Evolutionary conservation across 2,329 filamentous ascomycete species (phyloP).

Genomic region (Chaetomiaceae sp.): DNA sequence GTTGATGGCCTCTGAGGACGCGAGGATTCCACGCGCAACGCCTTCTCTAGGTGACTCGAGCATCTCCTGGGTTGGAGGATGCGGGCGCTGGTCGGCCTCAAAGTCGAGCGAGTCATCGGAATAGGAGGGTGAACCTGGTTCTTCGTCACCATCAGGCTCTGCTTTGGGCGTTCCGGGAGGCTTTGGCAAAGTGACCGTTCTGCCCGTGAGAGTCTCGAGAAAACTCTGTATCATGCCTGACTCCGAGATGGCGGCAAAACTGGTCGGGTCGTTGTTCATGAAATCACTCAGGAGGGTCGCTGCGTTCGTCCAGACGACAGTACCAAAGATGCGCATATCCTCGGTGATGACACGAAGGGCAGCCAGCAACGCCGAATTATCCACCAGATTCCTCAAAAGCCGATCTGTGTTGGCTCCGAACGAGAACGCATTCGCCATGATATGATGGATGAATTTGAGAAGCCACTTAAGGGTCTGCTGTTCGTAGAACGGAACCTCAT

Average conservation of each 20-base stretch:
- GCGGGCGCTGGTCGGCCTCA: constrained; percentile 38
- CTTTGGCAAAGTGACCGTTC: constrained; percentile 36
- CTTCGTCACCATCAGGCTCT: constrained; percentile 29
- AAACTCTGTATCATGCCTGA: constrained; percentile 84
- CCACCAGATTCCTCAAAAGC: constrained; percentile 84
- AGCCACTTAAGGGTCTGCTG: constrained; percentile 91
- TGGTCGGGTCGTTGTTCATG: constrained; percentile 97
- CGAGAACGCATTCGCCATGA: constrained; percentile 71
- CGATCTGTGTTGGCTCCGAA: constrained; percentile 80
- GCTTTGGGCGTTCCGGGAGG: constrained; percentile 27
- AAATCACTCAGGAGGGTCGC: constrained; percentile 91
- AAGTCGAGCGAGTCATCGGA: constrained; percentile 35
- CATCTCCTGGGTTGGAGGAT: constrained; percentile 47
- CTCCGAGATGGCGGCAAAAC: constrained; percentile 91
- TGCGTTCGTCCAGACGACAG: constrained; percentile 91
- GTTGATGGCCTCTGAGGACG: constrained; percentile 82
- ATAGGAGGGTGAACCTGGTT: constrained; percentile 33
- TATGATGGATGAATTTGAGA: constrained; percentile 92
- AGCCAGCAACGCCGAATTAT: constrained; percentile 76
- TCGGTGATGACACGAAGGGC: constrained; percentile 77
- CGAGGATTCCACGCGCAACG: constrained; percentile 67
- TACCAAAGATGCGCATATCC: constrained; percentile 74
- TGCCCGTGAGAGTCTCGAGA: constrained; percentile 69
- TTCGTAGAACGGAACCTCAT: constrained; percentile 85
- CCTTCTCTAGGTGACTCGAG: constrained; percentile 40